These are phyloP conservation scores for Coemansia sp. DNA, from an alignment of 192 early-diverging fungal genomes.

Conservation along the genomic window DNA sequence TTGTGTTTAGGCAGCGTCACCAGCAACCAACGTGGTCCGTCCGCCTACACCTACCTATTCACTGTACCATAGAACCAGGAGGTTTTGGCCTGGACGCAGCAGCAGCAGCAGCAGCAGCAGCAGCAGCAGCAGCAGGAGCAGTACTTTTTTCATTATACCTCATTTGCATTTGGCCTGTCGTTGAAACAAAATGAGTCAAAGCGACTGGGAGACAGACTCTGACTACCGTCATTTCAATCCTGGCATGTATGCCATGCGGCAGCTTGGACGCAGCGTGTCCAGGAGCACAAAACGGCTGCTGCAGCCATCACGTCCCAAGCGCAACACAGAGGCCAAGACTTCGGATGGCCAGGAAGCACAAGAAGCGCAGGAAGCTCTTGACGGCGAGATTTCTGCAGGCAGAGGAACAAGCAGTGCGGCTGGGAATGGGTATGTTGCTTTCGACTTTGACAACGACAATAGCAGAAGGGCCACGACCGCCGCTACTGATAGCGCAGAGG, in stretches of 20 bases:
- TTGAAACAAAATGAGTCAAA: conserved; percentile 21
- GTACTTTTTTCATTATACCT: neutral
- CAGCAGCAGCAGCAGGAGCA: neutral
- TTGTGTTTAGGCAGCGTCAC: too few relatives aligned
- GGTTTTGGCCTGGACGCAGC: neutral
- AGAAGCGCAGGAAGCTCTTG: neutral
- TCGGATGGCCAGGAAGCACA: neutral
- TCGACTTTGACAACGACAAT: conserved; percentile 12
- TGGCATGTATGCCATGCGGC: conserved; percentile 47
- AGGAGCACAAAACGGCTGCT: conserved; percentile 31
- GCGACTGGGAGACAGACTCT: conserved; percentile 49
- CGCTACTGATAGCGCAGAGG: neutral
- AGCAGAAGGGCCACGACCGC: neutral
- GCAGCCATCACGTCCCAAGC: conserved; percentile 14
- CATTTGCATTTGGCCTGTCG: neutral
- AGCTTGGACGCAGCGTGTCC: conserved; percentile 50
- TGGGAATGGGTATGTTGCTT: conserved; percentile 18
- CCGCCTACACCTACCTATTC: too few relatives aligned
- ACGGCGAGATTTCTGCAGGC: neutral
- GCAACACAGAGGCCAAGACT: neutral
- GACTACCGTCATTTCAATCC: conserved; percentile 46
- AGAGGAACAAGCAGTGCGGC: conserved; percentile 6
- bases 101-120: neutral
- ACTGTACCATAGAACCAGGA: neutral
- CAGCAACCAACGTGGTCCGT: too few relatives aligned